Conservation (phyloP, 345 rosid genomes). For the Theobroma cacao region DNA sequence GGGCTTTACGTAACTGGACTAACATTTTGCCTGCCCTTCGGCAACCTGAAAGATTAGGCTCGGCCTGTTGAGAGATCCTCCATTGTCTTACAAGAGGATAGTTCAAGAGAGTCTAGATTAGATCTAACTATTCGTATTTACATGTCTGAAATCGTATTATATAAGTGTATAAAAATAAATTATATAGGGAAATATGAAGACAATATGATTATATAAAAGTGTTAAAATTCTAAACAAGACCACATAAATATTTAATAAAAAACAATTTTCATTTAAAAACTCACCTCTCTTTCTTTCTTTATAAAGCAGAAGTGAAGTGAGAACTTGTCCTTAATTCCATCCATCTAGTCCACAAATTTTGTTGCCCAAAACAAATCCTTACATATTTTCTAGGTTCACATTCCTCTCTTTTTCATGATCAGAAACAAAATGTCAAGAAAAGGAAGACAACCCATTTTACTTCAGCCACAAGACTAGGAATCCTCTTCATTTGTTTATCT, state of each 20-base stretch:
- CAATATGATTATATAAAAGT: too few relatives aligned
- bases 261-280: neutral
- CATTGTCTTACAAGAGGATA: too few relatives aligned
- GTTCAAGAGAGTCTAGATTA: too few relatives aligned
- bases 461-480: slow-evolving; percentile 9
- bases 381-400: neutral
- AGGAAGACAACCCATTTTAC: neutral
- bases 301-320: neutral
- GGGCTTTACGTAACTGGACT: neutral
- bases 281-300: neutral
- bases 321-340: neutral
- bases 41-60: neutral
- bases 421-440: neutral
- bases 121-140: too few relatives aligned
- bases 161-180: too few relatives aligned
- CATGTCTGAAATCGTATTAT: too few relatives aligned
- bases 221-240: too few relatives aligned
- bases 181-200: too few relatives aligned
- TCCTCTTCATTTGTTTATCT: neutral
- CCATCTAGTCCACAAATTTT: neutral
- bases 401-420: neutral
- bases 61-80: too few relatives aligned
- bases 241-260: too few relatives aligned
- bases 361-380: neutral
- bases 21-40: neutral